Conservation (phyloP, 2,329 filamentous ascomycete genomes). For the Exophiala alcalophila region DNA sequence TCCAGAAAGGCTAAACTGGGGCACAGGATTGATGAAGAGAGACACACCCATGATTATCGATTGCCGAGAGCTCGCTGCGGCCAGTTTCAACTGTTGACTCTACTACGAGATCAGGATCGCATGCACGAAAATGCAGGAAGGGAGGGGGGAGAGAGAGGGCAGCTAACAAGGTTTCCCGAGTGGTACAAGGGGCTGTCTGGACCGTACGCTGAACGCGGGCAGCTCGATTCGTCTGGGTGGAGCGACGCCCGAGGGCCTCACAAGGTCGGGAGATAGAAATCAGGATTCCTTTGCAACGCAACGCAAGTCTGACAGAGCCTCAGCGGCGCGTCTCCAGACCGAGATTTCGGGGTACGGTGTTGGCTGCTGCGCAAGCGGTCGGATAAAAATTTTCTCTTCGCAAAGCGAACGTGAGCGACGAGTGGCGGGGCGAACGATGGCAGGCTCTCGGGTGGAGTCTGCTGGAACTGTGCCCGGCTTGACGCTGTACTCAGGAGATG, state of each 20-base stretch:
- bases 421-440: slow-evolving; percentile 6
- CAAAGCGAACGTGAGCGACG: slow-evolving; percentile 11
- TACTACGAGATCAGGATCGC: slow-evolving; percentile 32
- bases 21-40: slow-evolving; percentile 24
- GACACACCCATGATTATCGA: slow-evolving; percentile 36
- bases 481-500: slow-evolving; percentile 13
- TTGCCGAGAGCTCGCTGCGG: slow-evolving; percentile 32
- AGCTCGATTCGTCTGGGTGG: slow-evolving; percentile 27
- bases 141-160: slow-evolving; percentile 26
- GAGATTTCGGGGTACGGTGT: slow-evolving; percentile 9
- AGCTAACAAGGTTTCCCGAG: slow-evolving; percentile 33
- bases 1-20: slow-evolving; percentile 30
- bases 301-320: slow-evolving; percentile 25
- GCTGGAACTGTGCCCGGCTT: slow-evolving; percentile 6
- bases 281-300: slow-evolving; percentile 10
- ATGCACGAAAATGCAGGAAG: slow-evolving; percentile 33
- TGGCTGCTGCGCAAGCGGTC: slow-evolving; percentile 11
- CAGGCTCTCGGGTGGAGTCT: slow-evolving; percentile 15
- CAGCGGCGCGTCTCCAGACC: slow-evolving; percentile 16
- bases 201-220: slow-evolving; percentile 20
- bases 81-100: slow-evolving; percentile 30
- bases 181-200: slow-evolving; percentile 29
- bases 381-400: slow-evolving; percentile 21
- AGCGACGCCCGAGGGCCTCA: slow-evolving; percentile 19
- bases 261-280: slow-evolving; percentile 6